Evolutionary conservation across 1,139 yeast species (phyloP), one percentile per base, ranked within the genome.

Genomic region (Taiozyma onychis): DNA sequence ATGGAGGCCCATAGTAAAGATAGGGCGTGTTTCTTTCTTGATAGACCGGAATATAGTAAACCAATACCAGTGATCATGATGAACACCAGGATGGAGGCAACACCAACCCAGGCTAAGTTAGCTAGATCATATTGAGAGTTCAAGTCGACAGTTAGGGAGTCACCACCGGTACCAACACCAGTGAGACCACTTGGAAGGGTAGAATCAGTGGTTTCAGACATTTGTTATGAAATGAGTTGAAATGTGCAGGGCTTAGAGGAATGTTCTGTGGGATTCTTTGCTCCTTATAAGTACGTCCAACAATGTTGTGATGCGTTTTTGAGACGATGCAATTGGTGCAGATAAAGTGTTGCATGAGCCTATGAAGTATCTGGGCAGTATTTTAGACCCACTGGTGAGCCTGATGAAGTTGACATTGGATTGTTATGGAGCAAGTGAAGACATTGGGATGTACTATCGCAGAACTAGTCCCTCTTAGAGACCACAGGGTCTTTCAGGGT

Each of bases 61-160:
- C 97, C 98, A 48, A 91, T 84, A 54, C 98, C 98, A 35, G 97
- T 97, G n/a, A 71, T 69, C 97, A 91, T 90, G 62, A 90, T 81
- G 93, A 95, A 89, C 55, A 90, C 97, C 52, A 90, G 75, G 18
- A 79, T 84, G 8, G 83, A 81, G 11, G 93, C 78, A 13, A 80
- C 76, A 67, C 86, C 90, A 54, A 91, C 78, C 96, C 97, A 91
- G 21, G 82, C 89, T 91, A 88, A 85, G 67, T 89, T 89, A 54
- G 85, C 91, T 44, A 71, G 72, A 56, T 85, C 84, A 66, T 78
- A 91, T 62, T 80, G 85, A n/a, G 73, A 70, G 67, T 89, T 89
- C 63, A 90, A 74, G 68, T 91, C 87, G 44, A 79, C 78, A 30
- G 80, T 77, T 65, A 87, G 73, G 42, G 89, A 81, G 70, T 89